Conservation (phyloP, 495 filamentous ascomycete species). For the Aspergillus nanangensis region DNA sequence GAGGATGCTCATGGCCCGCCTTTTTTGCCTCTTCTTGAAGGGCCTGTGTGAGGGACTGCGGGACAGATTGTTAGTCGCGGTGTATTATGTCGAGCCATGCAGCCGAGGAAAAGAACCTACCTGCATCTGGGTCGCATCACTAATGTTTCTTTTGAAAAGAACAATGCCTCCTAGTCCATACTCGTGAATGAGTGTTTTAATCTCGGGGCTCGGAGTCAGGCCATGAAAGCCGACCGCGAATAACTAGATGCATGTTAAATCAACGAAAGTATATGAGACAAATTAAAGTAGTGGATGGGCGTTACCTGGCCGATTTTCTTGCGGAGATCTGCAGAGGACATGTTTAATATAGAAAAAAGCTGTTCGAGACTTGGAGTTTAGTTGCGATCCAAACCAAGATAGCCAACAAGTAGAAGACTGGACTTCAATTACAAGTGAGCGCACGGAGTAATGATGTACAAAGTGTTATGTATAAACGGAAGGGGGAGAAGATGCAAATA, state of each 20-base stretch:
- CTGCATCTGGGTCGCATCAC: conserved; percentile 35
- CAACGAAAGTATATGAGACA: not conserved
- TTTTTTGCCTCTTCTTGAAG: conserved; percentile 36
- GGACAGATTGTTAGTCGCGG: not conserved
- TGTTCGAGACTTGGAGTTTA: too few relatives aligned
- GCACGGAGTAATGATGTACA: too few relatives aligned
- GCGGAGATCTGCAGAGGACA: conserved; percentile 22
- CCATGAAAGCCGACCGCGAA: conserved; percentile 49
- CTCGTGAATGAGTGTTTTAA: conserved; percentile 43
- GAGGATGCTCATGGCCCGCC: conserved; percentile 35
- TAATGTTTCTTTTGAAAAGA: conserved; percentile 43
- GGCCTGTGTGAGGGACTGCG: conserved; percentile 29
- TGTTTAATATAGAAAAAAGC: conserved; percentile 7
- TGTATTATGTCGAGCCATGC: not conserved
- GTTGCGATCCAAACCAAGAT: too few relatives aligned
- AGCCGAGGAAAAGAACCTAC: conserved; percentile 14
- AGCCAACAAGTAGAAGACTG: too few relatives aligned
- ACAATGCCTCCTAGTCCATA: conserved; percentile 44
- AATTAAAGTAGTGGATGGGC: not conserved
- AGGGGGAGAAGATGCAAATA: too few relatives aligned
- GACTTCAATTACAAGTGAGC: too few relatives aligned
- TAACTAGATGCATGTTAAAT: conserved; percentile 23
- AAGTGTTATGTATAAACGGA: too few relatives aligned
- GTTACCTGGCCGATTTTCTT: conserved; percentile 34
- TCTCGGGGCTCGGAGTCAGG: conserved; percentile 36